Percentiles rank a stretch among this genome's conserved stretches.
phyloP scores from a whole-genome alignment of 2,329 filamentous ascomycete genomes.

The Sporothrix dimorphospora region DNA sequence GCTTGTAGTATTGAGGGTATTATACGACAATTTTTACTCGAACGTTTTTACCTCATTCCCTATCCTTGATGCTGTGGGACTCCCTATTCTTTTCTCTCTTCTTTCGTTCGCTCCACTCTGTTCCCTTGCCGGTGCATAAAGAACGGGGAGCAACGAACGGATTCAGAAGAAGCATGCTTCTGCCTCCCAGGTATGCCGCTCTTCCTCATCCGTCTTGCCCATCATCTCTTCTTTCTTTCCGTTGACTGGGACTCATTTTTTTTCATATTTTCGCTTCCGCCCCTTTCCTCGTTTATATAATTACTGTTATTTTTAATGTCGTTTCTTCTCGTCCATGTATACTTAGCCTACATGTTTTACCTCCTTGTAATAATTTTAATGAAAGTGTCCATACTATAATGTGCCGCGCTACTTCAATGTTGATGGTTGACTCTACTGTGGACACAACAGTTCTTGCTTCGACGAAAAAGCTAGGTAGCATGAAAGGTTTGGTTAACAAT shows the following conservation, averaged over 20 bases:
- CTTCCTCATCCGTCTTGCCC: background rate
- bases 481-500: background rate
- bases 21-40: background rate
- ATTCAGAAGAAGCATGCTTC: background rate
- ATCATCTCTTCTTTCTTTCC: background rate
- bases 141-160: background rate
- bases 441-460: background rate
- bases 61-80: conserved; percentile 17
- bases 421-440: too few relatives aligned
- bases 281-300: background rate
- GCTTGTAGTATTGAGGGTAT: background rate
- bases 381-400: background rate
- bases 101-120: background rate
- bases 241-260: conserved; percentile 14
- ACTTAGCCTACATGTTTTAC: conserved; percentile 16
- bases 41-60: background rate
- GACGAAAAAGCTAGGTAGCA: background rate
- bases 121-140: background rate
- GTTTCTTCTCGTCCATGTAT: background rate
- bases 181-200: background rate
- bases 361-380: conserved; percentile 27
- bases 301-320: conserved; percentile 13
- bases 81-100: background rate
- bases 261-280: background rate
- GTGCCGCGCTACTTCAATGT: background rate